Evolutionary conservation across 305 asterid species (phyloP), one percentile per base, ranked within the genome.

Genomic region (Fraxinus dipetala): DNA sequence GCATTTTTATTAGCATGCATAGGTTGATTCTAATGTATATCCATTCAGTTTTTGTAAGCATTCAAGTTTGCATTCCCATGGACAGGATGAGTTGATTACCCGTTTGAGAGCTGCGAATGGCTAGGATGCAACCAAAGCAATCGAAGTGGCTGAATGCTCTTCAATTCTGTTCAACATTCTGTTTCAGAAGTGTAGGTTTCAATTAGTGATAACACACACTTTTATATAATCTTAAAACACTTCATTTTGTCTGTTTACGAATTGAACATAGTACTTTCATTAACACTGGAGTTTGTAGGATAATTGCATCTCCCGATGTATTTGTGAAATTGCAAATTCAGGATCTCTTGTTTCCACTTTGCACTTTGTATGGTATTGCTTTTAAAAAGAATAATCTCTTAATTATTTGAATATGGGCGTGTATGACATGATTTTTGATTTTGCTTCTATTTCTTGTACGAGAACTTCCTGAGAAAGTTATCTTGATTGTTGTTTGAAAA

Each of bases 1-100:
- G 6, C n/a, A 6, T 13, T 78, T 14, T 24, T 14, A 56, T 63
- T 18, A 43, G 45, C 80, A 20, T 43, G 32, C 82, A 2, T 13
- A 28, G 28, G 73, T 79, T 78, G 4, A 75, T 59, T 26, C 32
- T 67, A 6, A 13, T 30, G 20, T 76, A 22, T n/a, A 26, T 30
- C 65, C 51, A 8, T 38, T 73, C 35, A 6, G 7, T 54, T 1
- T 72, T n/a, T 38, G 16, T 4, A 22, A 10, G 8, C 38, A 11
- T 8, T 76, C 40, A 7, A 59, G 48, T 61, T 31, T 36, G 72
- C 31, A 20, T 84, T 54, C 56, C 31, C 11, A 26, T 81, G 26
- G 78, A 82, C 92, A 91, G 94, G 91, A 89, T 30, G 92, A 89
- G 77, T 75, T 91, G 88, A 85, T 91, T 72, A 79, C 88, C 56